These are phyloP conservation scores for Pisolithus marmoratus DNA, from an alignment of 768 basidiomycete species.

Conservation along the genomic window DNA sequence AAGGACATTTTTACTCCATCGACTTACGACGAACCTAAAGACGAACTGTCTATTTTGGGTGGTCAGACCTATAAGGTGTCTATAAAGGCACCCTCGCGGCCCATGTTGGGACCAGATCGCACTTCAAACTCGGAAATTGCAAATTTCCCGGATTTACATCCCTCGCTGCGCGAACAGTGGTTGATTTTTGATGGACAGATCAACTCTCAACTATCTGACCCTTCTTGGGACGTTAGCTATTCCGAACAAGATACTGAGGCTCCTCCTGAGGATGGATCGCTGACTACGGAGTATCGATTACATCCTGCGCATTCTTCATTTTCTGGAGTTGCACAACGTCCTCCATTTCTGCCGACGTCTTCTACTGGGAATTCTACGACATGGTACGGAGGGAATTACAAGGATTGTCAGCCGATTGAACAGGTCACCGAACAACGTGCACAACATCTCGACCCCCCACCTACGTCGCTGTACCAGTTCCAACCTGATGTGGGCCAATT, in stretches of 20 bases:
- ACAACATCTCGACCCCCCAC: background rate
- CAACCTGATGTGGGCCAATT: too few relatives aligned
- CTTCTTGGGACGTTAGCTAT: slow-evolving; percentile 20
- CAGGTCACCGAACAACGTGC: slow-evolving; percentile 4
- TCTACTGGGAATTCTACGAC: background rate
- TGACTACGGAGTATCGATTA: background rate
- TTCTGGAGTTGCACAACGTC: background rate
- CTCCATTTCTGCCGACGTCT: background rate
- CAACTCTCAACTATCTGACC: slow-evolving; percentile 41
- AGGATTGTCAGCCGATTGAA: background rate
- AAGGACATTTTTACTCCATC: slow-evolving; percentile 56
- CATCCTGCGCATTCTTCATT: background rate
- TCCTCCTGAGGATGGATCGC: background rate
- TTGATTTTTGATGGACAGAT: slow-evolving; percentile 52
- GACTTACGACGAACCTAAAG: slow-evolving; percentile 40
- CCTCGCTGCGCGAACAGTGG: slow-evolving; percentile 50
- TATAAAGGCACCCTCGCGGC: slow-evolving; percentile 34
- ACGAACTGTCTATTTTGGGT: slow-evolving; percentile 71
- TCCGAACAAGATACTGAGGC: slow-evolving; percentile 16
- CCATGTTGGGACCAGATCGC: slow-evolving; percentile 20
- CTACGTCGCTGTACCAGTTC: background rate
- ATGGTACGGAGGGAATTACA: background rate
- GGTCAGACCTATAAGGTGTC: slow-evolving; percentile 65
- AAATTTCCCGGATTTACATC: slow-evolving; percentile 45
- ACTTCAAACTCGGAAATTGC: slow-evolving; percentile 13